A percentile compares a stretch with the other conserved stretches of the same genome.
These are phyloP conservation scores for Alternaria brassicicola DNA, from an alignment of 2,329 filamentous ascomycete genomes.

Conservation along the genomic window DNA sequence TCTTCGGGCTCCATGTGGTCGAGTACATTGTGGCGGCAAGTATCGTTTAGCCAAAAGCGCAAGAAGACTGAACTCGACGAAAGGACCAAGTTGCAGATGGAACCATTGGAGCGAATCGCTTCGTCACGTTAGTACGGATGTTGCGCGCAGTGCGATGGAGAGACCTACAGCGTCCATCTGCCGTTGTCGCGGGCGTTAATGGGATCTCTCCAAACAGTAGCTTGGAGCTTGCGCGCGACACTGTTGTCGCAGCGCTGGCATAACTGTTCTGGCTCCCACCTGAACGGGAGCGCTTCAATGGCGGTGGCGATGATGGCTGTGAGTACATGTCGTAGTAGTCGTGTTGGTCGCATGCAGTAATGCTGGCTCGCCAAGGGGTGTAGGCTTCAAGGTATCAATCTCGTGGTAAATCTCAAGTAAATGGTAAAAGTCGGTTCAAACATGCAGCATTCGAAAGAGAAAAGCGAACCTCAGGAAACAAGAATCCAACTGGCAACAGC, in stretches of 20 bases:
- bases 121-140: slow-evolving; percentile 26
- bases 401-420: slow-evolving; percentile 18
- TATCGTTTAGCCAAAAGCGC: slow-evolving; percentile 57
- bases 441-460: slow-evolving; percentile 23
- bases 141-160: slow-evolving; percentile 5
- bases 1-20: slow-evolving; percentile 51
- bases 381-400: slow-evolving; percentile 19
- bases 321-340: slow-evolving; percentile 37
- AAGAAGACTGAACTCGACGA: slow-evolving; percentile 57
- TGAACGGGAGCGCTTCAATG: slow-evolving; percentile 48
- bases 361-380: not conserved
- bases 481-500: slow-evolving; percentile 11
- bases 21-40: slow-evolving; percentile 54
- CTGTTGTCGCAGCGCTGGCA: slow-evolving; percentile 40
- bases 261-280: slow-evolving; percentile 48
- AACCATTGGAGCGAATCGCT: slow-evolving; percentile 55
- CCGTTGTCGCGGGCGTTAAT: slow-evolving; percentile 48
- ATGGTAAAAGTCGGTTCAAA: slow-evolving; percentile 29
- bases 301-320: slow-evolving; percentile 41
- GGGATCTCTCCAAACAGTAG: slow-evolving; percentile 59
- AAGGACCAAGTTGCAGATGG: slow-evolving; percentile 57
- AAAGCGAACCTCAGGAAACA: slow-evolving; percentile 36
- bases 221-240: slow-evolving; percentile 47
- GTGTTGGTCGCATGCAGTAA: slow-evolving; percentile 25
- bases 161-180: slow-evolving; percentile 46